Percentiles rank a stretch among this genome's conserved stretches.
These are phyloP conservation scores for Thinopyrum elongatum DNA, from an alignment of 176 grass and related monocot genomes.

Conservation along the genomic window DNA sequence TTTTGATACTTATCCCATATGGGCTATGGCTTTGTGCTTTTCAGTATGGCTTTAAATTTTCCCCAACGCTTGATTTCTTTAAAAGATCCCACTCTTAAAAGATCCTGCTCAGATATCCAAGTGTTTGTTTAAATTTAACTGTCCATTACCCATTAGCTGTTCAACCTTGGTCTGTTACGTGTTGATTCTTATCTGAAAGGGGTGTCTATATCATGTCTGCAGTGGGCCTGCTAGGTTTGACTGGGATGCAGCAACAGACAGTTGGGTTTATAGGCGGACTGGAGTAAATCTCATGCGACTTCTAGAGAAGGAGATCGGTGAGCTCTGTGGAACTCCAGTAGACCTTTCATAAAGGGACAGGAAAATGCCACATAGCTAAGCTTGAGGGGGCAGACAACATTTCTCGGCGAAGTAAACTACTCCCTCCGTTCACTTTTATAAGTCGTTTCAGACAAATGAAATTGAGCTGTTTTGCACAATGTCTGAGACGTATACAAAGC, in stretches of 20 bases:
- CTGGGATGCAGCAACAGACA: slow-evolving; percentile 52
- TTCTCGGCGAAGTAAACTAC: background rate
- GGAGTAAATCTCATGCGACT: slow-evolving; percentile 59
- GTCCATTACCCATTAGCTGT: background rate
- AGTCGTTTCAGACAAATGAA: no score
- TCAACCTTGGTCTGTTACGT: background rate
- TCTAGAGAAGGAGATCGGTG: slow-evolving; percentile 59
- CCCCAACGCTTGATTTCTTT: background rate
- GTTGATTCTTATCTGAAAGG: background rate
- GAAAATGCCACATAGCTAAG: background rate
- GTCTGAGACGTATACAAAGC: no score
- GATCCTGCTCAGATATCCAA: background rate
- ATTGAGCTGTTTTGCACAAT: no score
- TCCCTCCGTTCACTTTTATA: no score
- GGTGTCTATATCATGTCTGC: slow-evolving; percentile 14
- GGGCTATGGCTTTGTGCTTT: background rate
- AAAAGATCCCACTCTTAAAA: background rate
- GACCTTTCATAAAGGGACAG: slow-evolving; percentile 46
- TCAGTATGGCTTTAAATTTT: no score
- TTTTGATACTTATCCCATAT: background rate
- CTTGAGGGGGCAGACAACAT: background rate
- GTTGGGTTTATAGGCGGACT: slow-evolving; percentile 81
- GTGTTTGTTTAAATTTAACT: background rate
- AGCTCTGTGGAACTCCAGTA: slow-evolving; percentile 54
- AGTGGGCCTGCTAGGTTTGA: slow-evolving; percentile 66